phyloP scores from a whole-genome alignment of 164 flowering plant genomes.

The Vitis rupestris region DNA sequence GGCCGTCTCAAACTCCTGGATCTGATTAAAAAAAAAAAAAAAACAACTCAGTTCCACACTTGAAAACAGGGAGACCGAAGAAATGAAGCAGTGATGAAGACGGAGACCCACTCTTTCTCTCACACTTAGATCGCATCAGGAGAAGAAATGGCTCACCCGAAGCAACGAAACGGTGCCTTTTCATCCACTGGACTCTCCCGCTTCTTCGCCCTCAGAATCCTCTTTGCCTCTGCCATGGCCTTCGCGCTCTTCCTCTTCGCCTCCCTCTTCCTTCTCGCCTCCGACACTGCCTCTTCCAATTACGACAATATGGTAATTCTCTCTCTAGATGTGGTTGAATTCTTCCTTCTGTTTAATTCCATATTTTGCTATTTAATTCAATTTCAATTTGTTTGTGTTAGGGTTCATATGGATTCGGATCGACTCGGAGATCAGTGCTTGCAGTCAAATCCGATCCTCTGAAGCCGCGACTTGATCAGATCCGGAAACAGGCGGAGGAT shows the following conservation, averaged over 20 bases:
- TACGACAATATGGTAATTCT: constrained; percentile 8
- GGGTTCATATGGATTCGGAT: constrained; percentile 22
- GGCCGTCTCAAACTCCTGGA: no score
- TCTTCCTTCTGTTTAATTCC: not conserved
- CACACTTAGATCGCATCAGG: no score
- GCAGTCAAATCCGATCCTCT: constrained; percentile 57
- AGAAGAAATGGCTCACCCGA: no score
- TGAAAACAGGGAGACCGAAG: no score
- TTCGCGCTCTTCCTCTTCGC: constrained; percentile 19
- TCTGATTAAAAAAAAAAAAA: no score
- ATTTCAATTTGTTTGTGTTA: constrained; percentile 10
- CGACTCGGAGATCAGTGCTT: constrained; percentile 39
- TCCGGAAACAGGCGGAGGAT: constrained; percentile 60
- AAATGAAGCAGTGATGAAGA: no score
- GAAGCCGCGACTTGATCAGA: constrained; percentile 54
- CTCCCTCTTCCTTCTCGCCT: constrained; percentile 25
- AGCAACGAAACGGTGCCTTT: no score
- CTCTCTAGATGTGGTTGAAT: not conserved
- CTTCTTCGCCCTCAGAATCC: constrained; percentile 1
- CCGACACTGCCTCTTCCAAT: constrained; percentile 19
- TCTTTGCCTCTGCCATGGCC: constrained; percentile 15
- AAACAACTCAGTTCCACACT: no score
- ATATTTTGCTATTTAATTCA: not conserved
- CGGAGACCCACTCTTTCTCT: no score
- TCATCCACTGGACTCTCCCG: no score